Evolutionary conservation across 75 land plant genomes (phyloP).

Genomic region (Ceratopteris richardii): DNA sequence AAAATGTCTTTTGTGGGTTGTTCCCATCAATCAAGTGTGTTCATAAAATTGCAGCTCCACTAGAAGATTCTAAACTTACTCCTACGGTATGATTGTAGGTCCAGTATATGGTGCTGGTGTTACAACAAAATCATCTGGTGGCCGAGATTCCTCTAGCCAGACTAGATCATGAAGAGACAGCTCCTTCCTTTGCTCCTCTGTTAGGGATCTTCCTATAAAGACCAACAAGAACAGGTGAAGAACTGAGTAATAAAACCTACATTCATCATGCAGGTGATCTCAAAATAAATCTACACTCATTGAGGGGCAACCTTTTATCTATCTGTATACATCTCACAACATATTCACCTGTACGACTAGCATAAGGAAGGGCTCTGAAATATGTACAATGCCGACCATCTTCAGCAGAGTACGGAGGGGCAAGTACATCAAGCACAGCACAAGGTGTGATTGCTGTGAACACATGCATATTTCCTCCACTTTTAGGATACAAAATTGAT

Average conservation of each 20-base stretch:
- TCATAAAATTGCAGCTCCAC: too few relatives aligned
- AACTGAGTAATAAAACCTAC: background rate
- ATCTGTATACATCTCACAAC: background rate
- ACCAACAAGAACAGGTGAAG: background rate
- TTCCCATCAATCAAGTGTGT: too few relatives aligned
- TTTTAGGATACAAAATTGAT: conserved; percentile 44
- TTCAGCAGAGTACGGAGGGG: conserved; percentile 55
- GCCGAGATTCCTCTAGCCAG: conserved; percentile 24
- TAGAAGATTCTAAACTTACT: too few relatives aligned
- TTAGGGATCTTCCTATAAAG: conserved; percentile 2
- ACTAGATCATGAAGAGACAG: background rate
- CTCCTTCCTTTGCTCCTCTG: background rate
- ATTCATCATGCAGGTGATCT: background rate
- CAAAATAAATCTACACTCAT: background rate
- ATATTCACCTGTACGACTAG: conserved; percentile 25
- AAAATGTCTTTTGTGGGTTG: too few relatives aligned
- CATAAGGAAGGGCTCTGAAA: conserved; percentile 30
- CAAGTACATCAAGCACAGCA: conserved; percentile 67
- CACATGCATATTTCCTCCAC: conserved; percentile 72
- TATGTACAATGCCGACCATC: conserved; percentile 58
- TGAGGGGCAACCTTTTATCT: background rate
- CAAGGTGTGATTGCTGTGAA: conserved; percentile 65
- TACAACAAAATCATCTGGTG: conserved; percentile 21
- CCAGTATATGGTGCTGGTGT: conserved; percentile 14
- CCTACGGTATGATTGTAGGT: conserved; percentile 17